Conservation (phyloP, 1,284 basidiomycete genomes). For the Exsudoporus floridanus region DNA sequence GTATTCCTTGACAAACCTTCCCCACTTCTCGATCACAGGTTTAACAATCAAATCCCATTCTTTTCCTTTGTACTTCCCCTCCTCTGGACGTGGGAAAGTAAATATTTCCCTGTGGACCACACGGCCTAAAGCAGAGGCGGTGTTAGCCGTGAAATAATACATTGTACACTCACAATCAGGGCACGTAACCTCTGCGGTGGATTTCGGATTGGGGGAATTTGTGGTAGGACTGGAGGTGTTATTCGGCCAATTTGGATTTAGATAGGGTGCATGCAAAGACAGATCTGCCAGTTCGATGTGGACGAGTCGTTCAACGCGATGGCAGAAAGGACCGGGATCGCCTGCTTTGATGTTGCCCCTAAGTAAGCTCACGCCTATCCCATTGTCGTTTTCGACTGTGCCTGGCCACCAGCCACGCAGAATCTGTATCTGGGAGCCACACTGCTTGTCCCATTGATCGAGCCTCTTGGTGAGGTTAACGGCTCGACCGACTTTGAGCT, state of each 20-base stretch:
- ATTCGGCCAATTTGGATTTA: constrained; percentile 48
- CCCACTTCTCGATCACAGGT: constrained; percentile 76
- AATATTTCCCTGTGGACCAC: constrained; percentile 74
- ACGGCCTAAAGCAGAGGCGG: constrained; percentile 43
- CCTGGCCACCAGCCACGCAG: constrained; percentile 54
- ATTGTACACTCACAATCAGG: constrained; percentile 34
- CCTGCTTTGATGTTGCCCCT: constrained; percentile 53
- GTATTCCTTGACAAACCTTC: constrained; percentile 45
- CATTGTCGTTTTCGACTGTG: constrained; percentile 29
- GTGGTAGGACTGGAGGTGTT: constrained; percentile 5
- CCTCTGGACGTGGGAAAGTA: constrained; percentile 53
- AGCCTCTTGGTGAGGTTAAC: constrained; percentile 50
- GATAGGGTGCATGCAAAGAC: constrained; percentile 55
- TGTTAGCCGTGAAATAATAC: neutral
- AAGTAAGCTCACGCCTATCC: constrained; percentile 36
- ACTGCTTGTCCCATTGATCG: constrained; percentile 74
- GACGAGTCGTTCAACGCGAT: constrained; percentile 62
- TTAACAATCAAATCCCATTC: constrained; percentile 75
- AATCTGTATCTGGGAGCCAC: constrained; percentile 50
- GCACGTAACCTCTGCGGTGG: constrained; percentile 23
- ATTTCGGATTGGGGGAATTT: constrained; percentile 11
- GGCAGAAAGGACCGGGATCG: constrained; percentile 47
- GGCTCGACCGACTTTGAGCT: constrained; percentile 55
- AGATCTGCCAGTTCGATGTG: constrained; percentile 76
- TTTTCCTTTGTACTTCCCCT: constrained; percentile 52